Conservation (phyloP, 73 alveolate genomes). For the Diophrys appendiculata region DNA sequence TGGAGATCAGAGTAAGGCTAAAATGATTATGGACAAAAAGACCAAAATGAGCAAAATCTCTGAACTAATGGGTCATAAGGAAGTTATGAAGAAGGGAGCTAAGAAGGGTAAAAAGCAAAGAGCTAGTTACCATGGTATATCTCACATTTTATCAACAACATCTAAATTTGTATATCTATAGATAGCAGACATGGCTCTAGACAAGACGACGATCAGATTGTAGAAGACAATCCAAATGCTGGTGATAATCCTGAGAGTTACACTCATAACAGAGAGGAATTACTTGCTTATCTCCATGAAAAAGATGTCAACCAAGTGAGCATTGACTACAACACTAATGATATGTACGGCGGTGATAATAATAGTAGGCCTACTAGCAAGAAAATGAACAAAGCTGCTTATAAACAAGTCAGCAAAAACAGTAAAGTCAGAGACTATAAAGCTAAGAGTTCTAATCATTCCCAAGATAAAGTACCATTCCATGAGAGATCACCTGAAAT, state of each 20-base stretch:
- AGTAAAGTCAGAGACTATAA: slow-evolving; percentile 6
- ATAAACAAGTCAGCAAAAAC: slow-evolving; percentile 4
- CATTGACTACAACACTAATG: background rate
- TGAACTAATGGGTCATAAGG: slow-evolving; percentile 21
- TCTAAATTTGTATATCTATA: background rate
- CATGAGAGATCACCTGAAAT: slow-evolving; percentile 15
- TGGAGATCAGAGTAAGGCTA: slow-evolving; percentile 3
- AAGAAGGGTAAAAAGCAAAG: background rate
- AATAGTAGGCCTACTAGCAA: background rate
- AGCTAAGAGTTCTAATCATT: too few relatives aligned
- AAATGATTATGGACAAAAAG: slow-evolving; percentile 23
- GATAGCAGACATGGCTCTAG: background rate
- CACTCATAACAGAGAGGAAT: slow-evolving; percentile 9
- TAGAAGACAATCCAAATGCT: slow-evolving; percentile 9
- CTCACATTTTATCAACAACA: background rate
- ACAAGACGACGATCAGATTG: slow-evolving; percentile 3
- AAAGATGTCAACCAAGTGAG: slow-evolving; percentile 13
- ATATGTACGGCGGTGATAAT: background rate
- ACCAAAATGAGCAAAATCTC: slow-evolving; percentile 23
- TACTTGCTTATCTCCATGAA: background rate
- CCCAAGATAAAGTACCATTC: too few relatives aligned
- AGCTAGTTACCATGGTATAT: background rate
- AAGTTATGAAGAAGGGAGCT: slow-evolving; percentile 4
- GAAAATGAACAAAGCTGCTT: slow-evolving; percentile 4
- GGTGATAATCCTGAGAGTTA: slow-evolving; percentile 5